Conservation (phyloP, 2,329 filamentous ascomycete species). For the Colletotrichum nymphaeae region DNA sequence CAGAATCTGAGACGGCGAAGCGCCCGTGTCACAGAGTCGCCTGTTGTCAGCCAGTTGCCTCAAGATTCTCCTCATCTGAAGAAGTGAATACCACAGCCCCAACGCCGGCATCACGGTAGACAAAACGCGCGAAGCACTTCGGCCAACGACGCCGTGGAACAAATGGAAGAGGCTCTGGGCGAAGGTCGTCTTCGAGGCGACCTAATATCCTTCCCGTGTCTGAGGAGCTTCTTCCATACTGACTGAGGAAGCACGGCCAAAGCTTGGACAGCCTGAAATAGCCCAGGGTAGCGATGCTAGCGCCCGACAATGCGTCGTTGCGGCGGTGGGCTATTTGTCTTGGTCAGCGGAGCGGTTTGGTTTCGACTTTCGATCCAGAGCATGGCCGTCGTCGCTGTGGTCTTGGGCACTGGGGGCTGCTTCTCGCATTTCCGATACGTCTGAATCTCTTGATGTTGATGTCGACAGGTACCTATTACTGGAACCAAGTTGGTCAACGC, state of each 20-base stretch:
- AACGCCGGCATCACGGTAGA: background rate
- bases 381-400: background rate
- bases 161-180: slow-evolving; percentile 15
- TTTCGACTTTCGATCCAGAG: slow-evolving; percentile 18
- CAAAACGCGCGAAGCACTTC: background rate
- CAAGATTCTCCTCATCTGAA: slow-evolving; percentile 12
- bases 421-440: background rate
- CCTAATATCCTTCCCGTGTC: slow-evolving; percentile 77
- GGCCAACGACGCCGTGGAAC: background rate
- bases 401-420: background rate
- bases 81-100: background rate
- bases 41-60: slow-evolving; percentile 12
- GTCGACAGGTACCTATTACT: background rate
- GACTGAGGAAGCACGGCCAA: background rate
- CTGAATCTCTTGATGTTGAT: background rate
- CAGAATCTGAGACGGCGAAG: slow-evolving; percentile 33
- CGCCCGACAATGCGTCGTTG: slow-evolving; percentile 1
- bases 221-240: slow-evolving; percentile 64
- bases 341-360: slow-evolving; percentile 4
- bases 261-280: slow-evolving; percentile 23
- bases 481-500: background rate
- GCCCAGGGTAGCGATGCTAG: slow-evolving; percentile 8
- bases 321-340: background rate
- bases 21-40: slow-evolving; percentile 22
- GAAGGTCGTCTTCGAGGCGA: slow-evolving; percentile 47